phyloP scores from a whole-genome alignment of 2,329 filamentous ascomycete species.

The Cytospora chrysosperma region DNA sequence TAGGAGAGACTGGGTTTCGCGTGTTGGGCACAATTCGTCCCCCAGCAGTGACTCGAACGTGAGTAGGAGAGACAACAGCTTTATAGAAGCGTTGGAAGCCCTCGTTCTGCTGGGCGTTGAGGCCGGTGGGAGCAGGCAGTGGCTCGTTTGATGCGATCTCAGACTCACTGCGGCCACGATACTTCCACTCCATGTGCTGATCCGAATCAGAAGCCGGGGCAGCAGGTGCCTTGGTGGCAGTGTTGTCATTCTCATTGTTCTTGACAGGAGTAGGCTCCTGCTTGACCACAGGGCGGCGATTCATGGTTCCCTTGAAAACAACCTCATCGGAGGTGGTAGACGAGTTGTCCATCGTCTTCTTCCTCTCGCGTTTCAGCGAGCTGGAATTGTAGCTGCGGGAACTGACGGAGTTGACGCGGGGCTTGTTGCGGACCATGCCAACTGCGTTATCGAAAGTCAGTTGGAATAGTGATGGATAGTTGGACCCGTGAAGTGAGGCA shows the following conservation, averaged over 20 bases:
- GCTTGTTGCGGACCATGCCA: slow-evolving; percentile 32
- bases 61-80: slow-evolving; percentile 65
- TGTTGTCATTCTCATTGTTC: not conserved
- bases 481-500: slow-evolving; percentile 13
- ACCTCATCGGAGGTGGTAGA: slow-evolving; percentile 39
- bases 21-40: slow-evolving; percentile 67
- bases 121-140: slow-evolving; percentile 52
- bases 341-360: slow-evolving; percentile 35
- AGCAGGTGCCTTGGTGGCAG: not conserved
- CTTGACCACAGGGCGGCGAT: slow-evolving; percentile 25
- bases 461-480: not conserved
- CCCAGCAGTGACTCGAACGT: slow-evolving; percentile 66
- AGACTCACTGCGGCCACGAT: slow-evolving; percentile 45
- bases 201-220: slow-evolving; percentile 1
- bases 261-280: slow-evolving; percentile 10
- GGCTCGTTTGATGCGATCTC: slow-evolving; percentile 47
- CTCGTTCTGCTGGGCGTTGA: slow-evolving; percentile 57
- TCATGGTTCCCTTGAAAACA: slow-evolving; percentile 38
- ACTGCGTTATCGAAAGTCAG: slow-evolving; percentile 21
- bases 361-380: slow-evolving; percentile 23
- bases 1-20: slow-evolving; percentile 50
- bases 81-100: slow-evolving; percentile 69
- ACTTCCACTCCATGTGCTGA: slow-evolving; percentile 38
- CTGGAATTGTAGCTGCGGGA: slow-evolving; percentile 26
- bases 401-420: slow-evolving; percentile 24